Evolutionary conservation across 306 rosid species (phyloP), one percentile per base, ranked within the genome.

Genomic region (Inga laurina): DNA sequence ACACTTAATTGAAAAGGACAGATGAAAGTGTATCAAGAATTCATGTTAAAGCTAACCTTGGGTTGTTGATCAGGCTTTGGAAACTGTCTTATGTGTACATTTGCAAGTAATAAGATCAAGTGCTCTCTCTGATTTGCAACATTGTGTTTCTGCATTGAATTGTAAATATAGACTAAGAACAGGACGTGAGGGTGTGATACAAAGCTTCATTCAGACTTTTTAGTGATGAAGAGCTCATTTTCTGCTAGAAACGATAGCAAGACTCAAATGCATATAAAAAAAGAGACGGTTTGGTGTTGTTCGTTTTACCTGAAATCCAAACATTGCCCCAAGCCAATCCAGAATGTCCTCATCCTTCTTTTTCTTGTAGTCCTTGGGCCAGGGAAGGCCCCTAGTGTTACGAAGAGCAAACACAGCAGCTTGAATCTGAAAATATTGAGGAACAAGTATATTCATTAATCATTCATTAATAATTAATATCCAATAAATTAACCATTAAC

Each of bases 31-130:
- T 54, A 72, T 56, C 68, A 72, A n/a, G 14, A 57, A 30, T 76
- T 46, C 66, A 59, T 61, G 24, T 22, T 54, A 83, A 78, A 67
- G 65, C 93, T 62, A 77, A 96, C 99, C 99, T 96, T 96, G 67
- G 99, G 99, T 79, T 96, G 99, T 82, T 96, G 99, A 88, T 93
- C 99, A 77, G 98, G 95, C 87, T 92, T 93, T 8, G 97, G 99
- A 84, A 96, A 90, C 79, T 93, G 99, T 74, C 99, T 86, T 82
- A 92, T 93, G 87, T 96, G 99, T 84, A 96, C 99, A 83, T 96
- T 96, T 83, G 99, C 99, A 82, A 96, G 97, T 82, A 96, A 81
- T 75, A 96, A 85, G 79, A 96, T 92, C 79, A 96, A 94, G 86
- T 96, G 99, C 87, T 96, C 99, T 84, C 98, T 90, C 89, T 96